phyloP scores from a whole-genome alignment of 371 early-diverging fungal genomes.

The Thermomucor indicae-seudaticae region DNA sequence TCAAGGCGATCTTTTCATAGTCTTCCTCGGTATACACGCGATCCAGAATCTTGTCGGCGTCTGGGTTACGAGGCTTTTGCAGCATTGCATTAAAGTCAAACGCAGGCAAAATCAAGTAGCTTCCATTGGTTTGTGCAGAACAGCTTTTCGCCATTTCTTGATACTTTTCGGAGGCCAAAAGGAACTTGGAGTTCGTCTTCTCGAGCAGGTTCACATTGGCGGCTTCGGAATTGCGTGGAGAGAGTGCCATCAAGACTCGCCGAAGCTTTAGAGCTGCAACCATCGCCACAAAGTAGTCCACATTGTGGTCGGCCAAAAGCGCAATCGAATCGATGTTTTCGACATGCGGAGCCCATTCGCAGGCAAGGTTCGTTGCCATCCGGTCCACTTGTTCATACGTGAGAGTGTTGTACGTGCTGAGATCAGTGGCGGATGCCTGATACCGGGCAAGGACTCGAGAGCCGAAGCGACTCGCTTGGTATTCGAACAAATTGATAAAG shows the following conservation, averaged over 20 bases:
- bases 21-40: neutral
- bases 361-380: constrained; percentile 25
- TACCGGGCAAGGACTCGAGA: too few species aligned
- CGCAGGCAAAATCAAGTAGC: neutral
- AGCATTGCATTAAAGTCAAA: constrained; percentile 5
- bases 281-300: constrained; percentile 12
- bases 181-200: constrained; percentile 8
- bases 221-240: constrained; percentile 29
- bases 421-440: too few species aligned
- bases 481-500: too few species aligned
- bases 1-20: constrained; percentile 10
- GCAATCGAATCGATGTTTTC: constrained; percentile 6
- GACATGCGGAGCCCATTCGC: constrained; percentile 4
- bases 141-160: neutral
- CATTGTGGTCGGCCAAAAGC: constrained; percentile 17
- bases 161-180: constrained; percentile 15
- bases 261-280: constrained; percentile 23
- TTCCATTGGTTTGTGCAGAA: neutral
- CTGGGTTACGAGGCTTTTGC: neutral
- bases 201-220: constrained; percentile 17
- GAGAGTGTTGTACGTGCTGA: constrained; percentile 10
- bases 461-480: too few species aligned
- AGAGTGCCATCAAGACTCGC: constrained; percentile 12
- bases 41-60: neutral
- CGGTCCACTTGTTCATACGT: constrained; percentile 22